Evolutionary conservation across 805 yeast genomes (phyloP).

Genomic region (Ogataea glucozyma): DNA sequence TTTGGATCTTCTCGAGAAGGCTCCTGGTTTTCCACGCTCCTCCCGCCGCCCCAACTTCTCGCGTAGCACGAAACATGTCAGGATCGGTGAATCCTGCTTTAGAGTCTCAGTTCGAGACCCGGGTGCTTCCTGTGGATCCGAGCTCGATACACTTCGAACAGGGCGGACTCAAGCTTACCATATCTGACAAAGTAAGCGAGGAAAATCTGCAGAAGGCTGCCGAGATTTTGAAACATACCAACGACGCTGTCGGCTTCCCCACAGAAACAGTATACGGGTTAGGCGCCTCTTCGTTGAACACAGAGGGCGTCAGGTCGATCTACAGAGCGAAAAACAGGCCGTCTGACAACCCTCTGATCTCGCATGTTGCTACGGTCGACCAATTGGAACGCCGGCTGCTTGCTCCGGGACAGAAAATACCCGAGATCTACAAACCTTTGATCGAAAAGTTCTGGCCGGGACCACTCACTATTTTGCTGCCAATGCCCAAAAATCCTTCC

Average conservation of each 20-base stretch:
- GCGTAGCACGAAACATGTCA: no score
- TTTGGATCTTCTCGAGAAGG: no score
- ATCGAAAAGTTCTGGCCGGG: slow-evolving; percentile 91
- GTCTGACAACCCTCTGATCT: slow-evolving; percentile 90
- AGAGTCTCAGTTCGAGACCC: slow-evolving; percentile 32
- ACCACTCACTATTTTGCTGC: slow-evolving; percentile 84
- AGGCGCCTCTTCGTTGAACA: slow-evolving; percentile 81
- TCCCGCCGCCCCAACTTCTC: no score
- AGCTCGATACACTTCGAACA: slow-evolving; percentile 49
- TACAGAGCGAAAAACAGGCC: slow-evolving; percentile 92
- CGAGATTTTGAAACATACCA: slow-evolving; percentile 45
- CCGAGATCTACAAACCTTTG: slow-evolving; percentile 64
- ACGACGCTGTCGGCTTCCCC: slow-evolving; percentile 84
- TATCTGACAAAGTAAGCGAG: slow-evolving; percentile 55
- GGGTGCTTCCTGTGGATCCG: slow-evolving; percentile 57
- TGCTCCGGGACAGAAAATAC: slow-evolving; percentile 49
- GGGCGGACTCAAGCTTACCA: slow-evolving; percentile 35
- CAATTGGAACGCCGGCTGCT: slow-evolving; percentile 67
- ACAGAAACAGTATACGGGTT: slow-evolving; percentile 97
- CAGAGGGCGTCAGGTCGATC: slow-evolving; percentile 71
- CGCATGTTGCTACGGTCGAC: slow-evolving; percentile 77
- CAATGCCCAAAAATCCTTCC: slow-evolving; percentile 40
- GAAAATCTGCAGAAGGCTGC: slow-evolving; percentile 60
- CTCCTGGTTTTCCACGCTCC: no score
- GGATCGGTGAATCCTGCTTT: not conserved